Evolutionary conservation across 2,329 filamentous ascomycete genomes (phyloP).

Genomic region (Chrysoporthe austroafricana): DNA sequence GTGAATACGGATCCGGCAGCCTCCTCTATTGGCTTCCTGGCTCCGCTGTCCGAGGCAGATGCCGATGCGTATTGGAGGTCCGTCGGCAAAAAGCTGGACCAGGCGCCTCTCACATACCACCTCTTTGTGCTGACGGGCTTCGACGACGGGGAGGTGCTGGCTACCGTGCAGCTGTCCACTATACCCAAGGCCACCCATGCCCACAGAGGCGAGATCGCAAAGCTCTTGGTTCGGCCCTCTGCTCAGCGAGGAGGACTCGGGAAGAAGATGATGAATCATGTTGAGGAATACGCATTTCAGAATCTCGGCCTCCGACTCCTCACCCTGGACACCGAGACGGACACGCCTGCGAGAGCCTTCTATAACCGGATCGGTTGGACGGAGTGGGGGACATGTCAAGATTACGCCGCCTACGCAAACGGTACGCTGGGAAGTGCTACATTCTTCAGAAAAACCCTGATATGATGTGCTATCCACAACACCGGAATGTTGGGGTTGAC

Average conservation of each 20-base stretch:
- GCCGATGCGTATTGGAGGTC: constrained; percentile 33
- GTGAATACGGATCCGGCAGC: constrained; percentile 35
- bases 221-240: constrained; percentile 35
- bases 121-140: constrained; percentile 29
- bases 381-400: constrained; percentile 37
- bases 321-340: constrained; percentile 35
- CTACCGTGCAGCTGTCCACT: constrained; percentile 32
- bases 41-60: constrained; percentile 33
- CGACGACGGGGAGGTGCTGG: constrained; percentile 28
- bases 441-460: constrained; percentile 32
- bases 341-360: constrained; percentile 34
- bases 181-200: constrained; percentile 35
- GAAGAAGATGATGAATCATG: constrained; percentile 32
- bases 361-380: constrained; percentile 34
- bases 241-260: constrained; percentile 32
- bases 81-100: constrained; percentile 22
- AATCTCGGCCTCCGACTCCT: constrained; percentile 32
- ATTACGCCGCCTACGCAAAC: constrained; percentile 33
- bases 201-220: constrained; percentile 35
- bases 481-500: constrained; percentile 13
- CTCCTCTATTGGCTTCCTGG: constrained; percentile 37
- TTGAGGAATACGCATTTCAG: constrained; percentile 31
- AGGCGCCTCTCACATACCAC: constrained; percentile 14
- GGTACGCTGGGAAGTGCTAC: constrained; percentile 30
- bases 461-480: not conserved